Base-by-base conservation (phyloP, 176 grass and related monocot genomes). In the Triticum timopheevii region DNA sequence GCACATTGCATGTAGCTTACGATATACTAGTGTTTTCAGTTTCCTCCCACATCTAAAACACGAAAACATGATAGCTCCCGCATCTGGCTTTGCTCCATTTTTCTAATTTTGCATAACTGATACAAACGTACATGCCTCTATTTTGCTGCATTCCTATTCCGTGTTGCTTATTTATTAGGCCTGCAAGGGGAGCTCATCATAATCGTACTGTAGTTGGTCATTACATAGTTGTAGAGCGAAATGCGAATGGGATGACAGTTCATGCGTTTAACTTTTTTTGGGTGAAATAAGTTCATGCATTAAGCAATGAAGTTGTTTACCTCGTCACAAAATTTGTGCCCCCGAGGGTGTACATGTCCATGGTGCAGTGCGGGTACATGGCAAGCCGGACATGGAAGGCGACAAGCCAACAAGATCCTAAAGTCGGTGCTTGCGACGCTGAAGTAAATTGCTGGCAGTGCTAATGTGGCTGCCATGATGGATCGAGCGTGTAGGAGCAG, bases 391-490 rank as follows among this genome's bases (percentile, higher is more conserved):
- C 15, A 54, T 54, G 50, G 15, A 54, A 54, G 15, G 16, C 13
- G 15, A 54, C 50, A 54, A 17, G 5, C 50, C 50, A 0, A 19
- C 50, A 54, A 52, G 15, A 86, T 79, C 61, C 56, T 52, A 22
- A 40, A 0, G 39, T 40, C 8, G 39, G 39, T 40, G 38, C 39
- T 40, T 10, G 39, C 39, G 39, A 40, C 39, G 8, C 39, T 39
- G 8, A 10, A 40, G 39, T 74, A 65, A 23, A 35, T 56, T 8
- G 65, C 65, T 6, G 65, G 35, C 3, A 54, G 23, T 30, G 80
- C 30, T 24, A 54, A 59, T 13, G 89, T 68, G 71, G 30, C 35
- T 3, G 80, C 72, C 66, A 73, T 59, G 40, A 69, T 90, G 13
- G 52, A 3, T 4, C 25, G 11, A 10, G 79, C 80, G 10, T 12